These are phyloP conservation scores for Wickerhamomyces rabaulensis DNA, from an alignment of 805 yeast species.

Conservation along the genomic window DNA sequence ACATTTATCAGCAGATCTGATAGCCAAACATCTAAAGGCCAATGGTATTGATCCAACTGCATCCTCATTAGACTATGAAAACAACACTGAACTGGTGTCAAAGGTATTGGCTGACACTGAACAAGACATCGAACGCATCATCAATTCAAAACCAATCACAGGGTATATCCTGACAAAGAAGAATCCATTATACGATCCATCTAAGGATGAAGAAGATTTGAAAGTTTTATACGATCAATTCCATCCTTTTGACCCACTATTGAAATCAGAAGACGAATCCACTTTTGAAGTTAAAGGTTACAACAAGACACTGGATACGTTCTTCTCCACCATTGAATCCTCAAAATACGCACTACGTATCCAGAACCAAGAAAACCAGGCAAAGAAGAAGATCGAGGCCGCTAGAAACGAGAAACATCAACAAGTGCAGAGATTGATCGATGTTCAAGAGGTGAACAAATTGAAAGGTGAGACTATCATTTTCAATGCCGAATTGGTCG, in stretches of 20 bases:
- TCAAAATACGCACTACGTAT: constrained; percentile 68
- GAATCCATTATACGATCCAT: constrained; percentile 45
- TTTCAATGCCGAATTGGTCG: constrained; percentile 62
- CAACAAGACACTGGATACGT: constrained; percentile 75
- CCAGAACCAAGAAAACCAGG: constrained; percentile 73
- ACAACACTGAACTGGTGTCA: constrained; percentile 28
- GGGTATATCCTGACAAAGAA: constrained; percentile 65
- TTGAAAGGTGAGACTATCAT: constrained; percentile 72
- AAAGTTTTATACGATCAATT: constrained; percentile 58
- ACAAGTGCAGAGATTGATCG: constrained; percentile 60
- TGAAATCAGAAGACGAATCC: constrained; percentile 30
- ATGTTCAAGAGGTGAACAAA: constrained; percentile 58
- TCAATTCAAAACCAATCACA: constrained; percentile 29
- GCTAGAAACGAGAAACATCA: constrained; percentile 70
- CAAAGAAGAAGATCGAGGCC: constrained; percentile 64
- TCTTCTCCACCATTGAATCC: constrained; percentile 81
- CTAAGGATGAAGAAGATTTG: constrained; percentile 35
- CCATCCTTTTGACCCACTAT: constrained; percentile 59
- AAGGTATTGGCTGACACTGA: constrained; percentile 45
- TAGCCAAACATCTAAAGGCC: constrained; percentile 50
- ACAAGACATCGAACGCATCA: constrained; percentile 32
- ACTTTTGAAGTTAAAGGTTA: constrained; percentile 55
- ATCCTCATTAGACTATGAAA: constrained; percentile 25
- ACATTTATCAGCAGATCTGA: constrained; percentile 72
- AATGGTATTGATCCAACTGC: constrained; percentile 44